A percentile compares a stretch with the other conserved stretches of the same genome.
Conservation (phyloP, 169 alveolate species). For the Amoebophrya sp. region DNA sequence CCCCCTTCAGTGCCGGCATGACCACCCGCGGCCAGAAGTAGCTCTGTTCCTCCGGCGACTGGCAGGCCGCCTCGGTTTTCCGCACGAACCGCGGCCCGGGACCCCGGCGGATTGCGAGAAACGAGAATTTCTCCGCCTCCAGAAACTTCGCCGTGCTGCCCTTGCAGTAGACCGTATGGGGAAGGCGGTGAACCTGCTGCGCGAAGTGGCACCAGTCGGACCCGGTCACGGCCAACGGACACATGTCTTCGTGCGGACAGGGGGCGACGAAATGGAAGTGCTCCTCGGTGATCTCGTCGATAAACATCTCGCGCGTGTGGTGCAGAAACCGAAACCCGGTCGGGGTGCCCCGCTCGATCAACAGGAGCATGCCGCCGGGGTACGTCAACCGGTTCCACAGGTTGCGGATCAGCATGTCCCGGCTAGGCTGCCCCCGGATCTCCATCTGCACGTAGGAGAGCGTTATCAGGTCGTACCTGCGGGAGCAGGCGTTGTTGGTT, state of each 20-base stretch:
- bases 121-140: constrained; percentile 70
- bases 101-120: constrained; percentile 61
- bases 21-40: constrained; percentile 76
- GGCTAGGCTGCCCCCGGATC: constrained; percentile 32
- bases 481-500: not conserved
- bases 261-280: constrained; percentile 68
- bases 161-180: constrained; percentile 69
- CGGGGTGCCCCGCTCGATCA: constrained; percentile 78
- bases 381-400: constrained; percentile 52
- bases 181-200: constrained; percentile 66
- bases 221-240: constrained; percentile 78
- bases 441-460: constrained; percentile 47
- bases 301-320: constrained; percentile 70
- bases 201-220: constrained; percentile 73
- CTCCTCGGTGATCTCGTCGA: constrained; percentile 60
- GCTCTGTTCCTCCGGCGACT: constrained; percentile 59
- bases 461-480: constrained; percentile 31
- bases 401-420: constrained; percentile 48
- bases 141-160: constrained; percentile 44
- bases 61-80: constrained; percentile 53
- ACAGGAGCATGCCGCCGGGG: constrained; percentile 51
- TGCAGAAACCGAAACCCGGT: constrained; percentile 79
- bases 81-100: constrained; percentile 39
- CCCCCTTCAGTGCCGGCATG: constrained; percentile 69
- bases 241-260: constrained; percentile 79